Percentiles rank a stretch among this genome's conserved stretches.
Conservation (phyloP, 495 filamentous ascomycete genomes). For the Endocarpon pusillum region DNA sequence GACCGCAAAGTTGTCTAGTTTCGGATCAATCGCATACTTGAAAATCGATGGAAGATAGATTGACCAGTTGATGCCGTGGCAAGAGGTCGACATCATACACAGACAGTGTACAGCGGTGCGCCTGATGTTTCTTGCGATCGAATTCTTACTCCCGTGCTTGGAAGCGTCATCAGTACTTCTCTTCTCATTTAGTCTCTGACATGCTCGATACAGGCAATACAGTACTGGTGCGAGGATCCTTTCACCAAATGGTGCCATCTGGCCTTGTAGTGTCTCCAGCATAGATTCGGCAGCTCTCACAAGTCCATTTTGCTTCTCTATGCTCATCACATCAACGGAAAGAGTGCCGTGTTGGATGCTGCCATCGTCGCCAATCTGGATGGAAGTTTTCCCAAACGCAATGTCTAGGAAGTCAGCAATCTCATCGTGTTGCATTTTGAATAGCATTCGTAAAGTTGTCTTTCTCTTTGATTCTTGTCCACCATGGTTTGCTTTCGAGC, state of each 20-base stretch:
- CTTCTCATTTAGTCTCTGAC: conserved; percentile 32
- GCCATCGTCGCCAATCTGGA: conserved; percentile 36
- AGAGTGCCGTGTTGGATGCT: conserved; percentile 32
- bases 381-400: conserved; percentile 48
- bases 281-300: conserved; percentile 83
- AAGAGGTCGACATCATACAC: conserved; percentile 54
- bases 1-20: conserved; percentile 60
- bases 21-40: conserved; percentile 52
- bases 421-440: conserved; percentile 44
- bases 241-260: conserved; percentile 41
- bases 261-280: conserved; percentile 60
- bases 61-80: conserved; percentile 47
- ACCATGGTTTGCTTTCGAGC: conserved; percentile 29
- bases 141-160: conserved; percentile 31
- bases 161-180: conserved; percentile 18
- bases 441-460: conserved; percentile 42
- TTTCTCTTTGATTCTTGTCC: conserved; percentile 49
- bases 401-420: conserved; percentile 69
- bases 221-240: conserved; percentile 56
- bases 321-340: conserved; percentile 33
- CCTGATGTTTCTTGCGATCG: conserved; percentile 48
- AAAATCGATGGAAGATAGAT: conserved; percentile 54
- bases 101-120: conserved; percentile 64
- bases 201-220: conserved; percentile 61
- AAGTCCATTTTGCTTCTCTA: conserved; percentile 70